Conservation (phyloP, 2,329 filamentous ascomycete genomes). For the Cryoendolithus antarcticus region DNA sequence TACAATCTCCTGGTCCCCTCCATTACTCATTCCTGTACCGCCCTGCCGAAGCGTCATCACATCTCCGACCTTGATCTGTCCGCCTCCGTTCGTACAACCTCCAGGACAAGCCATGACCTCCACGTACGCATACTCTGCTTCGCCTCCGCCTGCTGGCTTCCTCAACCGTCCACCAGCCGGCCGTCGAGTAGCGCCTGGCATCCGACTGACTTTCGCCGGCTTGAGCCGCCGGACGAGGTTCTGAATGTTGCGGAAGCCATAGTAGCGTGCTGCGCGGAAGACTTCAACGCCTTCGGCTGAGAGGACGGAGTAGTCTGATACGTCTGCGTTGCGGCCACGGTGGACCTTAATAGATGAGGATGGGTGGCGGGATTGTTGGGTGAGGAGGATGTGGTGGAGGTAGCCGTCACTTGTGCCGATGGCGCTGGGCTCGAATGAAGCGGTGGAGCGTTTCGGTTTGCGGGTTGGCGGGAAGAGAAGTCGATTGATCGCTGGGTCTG, state of each 20-base stretch:
- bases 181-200: slow-evolving; percentile 59
- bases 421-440: slow-evolving; percentile 25
- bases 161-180: slow-evolving; percentile 36
- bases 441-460: slow-evolving; percentile 20
- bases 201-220: slow-evolving; percentile 61
- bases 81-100: slow-evolving; percentile 96
- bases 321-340: slow-evolving; percentile 78
- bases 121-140: slow-evolving; percentile 70
- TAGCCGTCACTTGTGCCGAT: slow-evolving; percentile 83
- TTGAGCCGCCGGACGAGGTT: slow-evolving; percentile 90
- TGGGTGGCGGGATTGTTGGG: slow-evolving; percentile 57
- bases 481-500: slow-evolving; percentile 54
- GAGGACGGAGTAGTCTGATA: slow-evolving; percentile 68
- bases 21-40: slow-evolving; percentile 22
- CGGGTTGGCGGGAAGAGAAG: slow-evolving; percentile 62
- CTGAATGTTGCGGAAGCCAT: slow-evolving; percentile 96
- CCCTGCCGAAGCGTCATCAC: slow-evolving; percentile 35
- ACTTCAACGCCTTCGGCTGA: slow-evolving; percentile 37
- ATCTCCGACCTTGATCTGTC: slow-evolving; percentile 86
- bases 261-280: slow-evolving; percentile 78
- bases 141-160: slow-evolving; percentile 21
- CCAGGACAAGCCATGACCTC: slow-evolving; percentile 99
- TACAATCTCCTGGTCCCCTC: slow-evolving; percentile 30
- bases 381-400: slow-evolving; percentile 69
- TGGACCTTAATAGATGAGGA: slow-evolving; percentile 59